A percentile compares a stretch with the other conserved stretches of the same genome.
Evolutionary conservation across 2,329 filamentous ascomycete species (phyloP).

Genomic region (Penicillium palitans): DNA sequence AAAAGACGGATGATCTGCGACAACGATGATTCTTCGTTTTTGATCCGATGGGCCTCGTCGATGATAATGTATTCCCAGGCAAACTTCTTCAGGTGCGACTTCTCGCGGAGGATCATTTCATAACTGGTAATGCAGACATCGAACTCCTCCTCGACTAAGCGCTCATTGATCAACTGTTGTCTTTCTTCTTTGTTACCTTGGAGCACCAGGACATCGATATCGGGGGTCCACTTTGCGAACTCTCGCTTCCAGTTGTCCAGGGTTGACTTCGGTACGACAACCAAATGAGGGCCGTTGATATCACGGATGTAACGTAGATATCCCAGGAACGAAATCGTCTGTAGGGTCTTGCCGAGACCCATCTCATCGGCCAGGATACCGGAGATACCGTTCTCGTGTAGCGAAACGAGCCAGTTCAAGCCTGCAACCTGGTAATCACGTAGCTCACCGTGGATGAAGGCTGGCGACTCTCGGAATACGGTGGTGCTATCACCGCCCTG

Average conservation of each 20-base stretch:
- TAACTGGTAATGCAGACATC: slow-evolving; percentile 98
- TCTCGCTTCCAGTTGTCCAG: slow-evolving; percentile 98
- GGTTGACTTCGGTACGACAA: slow-evolving; percentile 93
- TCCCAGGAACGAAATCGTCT: slow-evolving; percentile 95
- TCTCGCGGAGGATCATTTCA: slow-evolving; percentile 97
- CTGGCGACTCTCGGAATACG: slow-evolving; percentile 88
- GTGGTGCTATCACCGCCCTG: slow-evolving; percentile 81
- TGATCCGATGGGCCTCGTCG: slow-evolving; percentile 97
- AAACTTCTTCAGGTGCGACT: slow-evolving; percentile 92
- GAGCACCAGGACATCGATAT: slow-evolving; percentile 88
- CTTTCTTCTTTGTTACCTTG: slow-evolving; percentile 96
- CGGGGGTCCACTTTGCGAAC: slow-evolving; percentile 90
- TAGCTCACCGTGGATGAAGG: slow-evolving; percentile 86
- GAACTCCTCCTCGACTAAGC: slow-evolving; percentile 90
- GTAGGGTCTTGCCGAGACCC: slow-evolving; percentile 95
- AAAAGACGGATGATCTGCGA: slow-evolving; percentile 96
- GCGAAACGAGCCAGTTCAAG: slow-evolving; percentile 94
- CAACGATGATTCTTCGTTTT: slow-evolving; percentile 96
- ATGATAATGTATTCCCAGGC: slow-evolving; percentile 99
- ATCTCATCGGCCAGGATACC: slow-evolving; percentile 98
- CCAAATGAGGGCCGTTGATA: slow-evolving; percentile 85
- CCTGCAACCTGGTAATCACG: slow-evolving; percentile 95
- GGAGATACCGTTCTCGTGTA: slow-evolving; percentile 98
- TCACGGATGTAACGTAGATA: slow-evolving; percentile 89
- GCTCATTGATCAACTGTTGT: slow-evolving; percentile 81